Evolutionary conservation across 495 filamentous ascomycete species (phyloP), one percentile per base, ranked within the genome.

Genomic region (Neurospora discreta): DNA sequence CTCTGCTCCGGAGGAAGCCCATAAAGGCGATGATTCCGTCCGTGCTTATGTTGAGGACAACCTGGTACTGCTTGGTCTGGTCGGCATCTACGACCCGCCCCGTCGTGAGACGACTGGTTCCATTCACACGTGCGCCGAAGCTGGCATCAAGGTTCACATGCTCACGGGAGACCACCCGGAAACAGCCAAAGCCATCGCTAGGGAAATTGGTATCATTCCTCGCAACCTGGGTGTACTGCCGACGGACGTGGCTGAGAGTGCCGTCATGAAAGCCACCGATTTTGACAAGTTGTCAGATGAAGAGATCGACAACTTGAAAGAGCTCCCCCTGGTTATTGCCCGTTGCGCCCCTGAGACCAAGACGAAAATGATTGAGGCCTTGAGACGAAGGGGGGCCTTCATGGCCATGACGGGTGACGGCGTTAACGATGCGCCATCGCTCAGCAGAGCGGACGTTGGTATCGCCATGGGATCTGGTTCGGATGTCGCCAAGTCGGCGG

Each of bases 391-490:
- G 3, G 80, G 84, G 5, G 78, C 81, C 26, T 90, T 84, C 74
- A 88, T 87, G 81, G 86, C 86, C 68, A 90, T 90, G 87, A 90
- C 87, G 7, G 88, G 92, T 16, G 93, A 96, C 76, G 92, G 93
- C 6, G 93, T 96, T 68, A 96, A 96, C 75, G 92, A 96, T 73
- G 91, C 92, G 1, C 93, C 93, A 0, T 91, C 90, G 13, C 83
- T 96, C 38, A 90, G 90, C 72, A 83, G 88, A 30, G 91, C 93
- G 4, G 92, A 95, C 74, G 91, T 94, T 9, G 92, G 92, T 38
- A 95, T 95, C 72, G 92, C 92, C 26, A 94, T 95, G 92, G 92
- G 92, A 16, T 87, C 90, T 60, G 94, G 93, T 5, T 93, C 91
- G 33, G 94, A 97, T 73, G 93, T 97, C n/a, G 93, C 93, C 36